Conservation (phyloP, 495 filamentous ascomycete genomes). For the Hypoxylon intermedium region DNA sequence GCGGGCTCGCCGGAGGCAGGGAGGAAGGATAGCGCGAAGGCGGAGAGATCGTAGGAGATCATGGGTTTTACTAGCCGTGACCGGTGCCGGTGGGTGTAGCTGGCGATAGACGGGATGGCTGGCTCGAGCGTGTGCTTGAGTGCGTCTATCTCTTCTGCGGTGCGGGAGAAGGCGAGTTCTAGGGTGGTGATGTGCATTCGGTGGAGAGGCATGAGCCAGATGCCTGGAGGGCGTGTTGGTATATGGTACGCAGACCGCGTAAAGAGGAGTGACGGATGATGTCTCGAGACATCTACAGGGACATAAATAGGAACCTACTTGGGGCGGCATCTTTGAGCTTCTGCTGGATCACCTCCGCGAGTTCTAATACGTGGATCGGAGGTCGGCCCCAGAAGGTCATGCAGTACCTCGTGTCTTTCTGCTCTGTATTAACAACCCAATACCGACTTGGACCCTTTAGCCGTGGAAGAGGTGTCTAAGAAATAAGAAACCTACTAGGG, state of each 20-base stretch:
- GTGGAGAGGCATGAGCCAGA: constrained; percentile 84
- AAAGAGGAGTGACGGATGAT: too few species aligned
- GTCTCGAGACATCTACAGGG: neutral
- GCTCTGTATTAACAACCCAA: constrained; percentile 10
- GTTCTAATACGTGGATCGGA: constrained; percentile 66
- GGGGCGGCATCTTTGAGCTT: constrained; percentile 67
- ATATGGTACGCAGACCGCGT: neutral
- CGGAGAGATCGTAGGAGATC: constrained; percentile 83
- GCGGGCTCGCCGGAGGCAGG: constrained; percentile 69
- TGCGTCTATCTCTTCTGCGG: constrained; percentile 63
- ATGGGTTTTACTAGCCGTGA: constrained; percentile 80
- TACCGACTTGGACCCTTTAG: constrained; percentile 3
- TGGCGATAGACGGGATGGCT: constrained; percentile 59
- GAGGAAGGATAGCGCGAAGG: constrained; percentile 83
- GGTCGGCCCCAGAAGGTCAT: constrained; percentile 89
- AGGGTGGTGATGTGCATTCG: constrained; percentile 85
- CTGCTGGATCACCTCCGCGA: constrained; percentile 73
- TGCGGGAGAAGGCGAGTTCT: constrained; percentile 77
- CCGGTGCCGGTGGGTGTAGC: constrained; percentile 67
- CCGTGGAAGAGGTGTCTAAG: neutral
- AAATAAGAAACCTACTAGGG: constrained; percentile 21
- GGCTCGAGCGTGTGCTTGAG: constrained; percentile 63
- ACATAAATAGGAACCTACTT: constrained; percentile 55
- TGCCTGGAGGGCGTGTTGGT: constrained; percentile 55
- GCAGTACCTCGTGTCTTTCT: constrained; percentile 75